phyloP scores from a whole-genome alignment of 129 eudicot genomes.

The Deinandra increscens region DNA sequence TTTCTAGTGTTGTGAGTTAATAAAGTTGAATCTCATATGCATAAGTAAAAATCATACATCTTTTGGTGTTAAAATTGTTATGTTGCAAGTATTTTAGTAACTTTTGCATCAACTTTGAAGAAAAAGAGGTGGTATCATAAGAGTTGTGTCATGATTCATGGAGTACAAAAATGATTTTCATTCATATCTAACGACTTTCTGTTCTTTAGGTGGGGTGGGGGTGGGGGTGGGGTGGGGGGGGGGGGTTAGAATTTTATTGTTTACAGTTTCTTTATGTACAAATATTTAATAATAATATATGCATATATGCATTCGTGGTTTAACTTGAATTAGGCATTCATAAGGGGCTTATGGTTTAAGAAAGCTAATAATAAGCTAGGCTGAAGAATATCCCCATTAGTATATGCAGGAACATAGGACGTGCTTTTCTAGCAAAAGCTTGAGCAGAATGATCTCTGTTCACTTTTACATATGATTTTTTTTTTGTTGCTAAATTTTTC shows the following conservation, averaged over 20 bases:
- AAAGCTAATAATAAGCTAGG: neutral
- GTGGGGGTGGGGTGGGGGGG: too few species aligned
- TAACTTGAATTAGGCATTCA: neutral
- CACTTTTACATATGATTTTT: conserved; percentile 8
- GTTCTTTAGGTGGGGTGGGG: too few species aligned
- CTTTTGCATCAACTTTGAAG: conserved; percentile 1
- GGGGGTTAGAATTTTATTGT: neutral
- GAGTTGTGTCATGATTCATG: neutral
- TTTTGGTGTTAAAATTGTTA: neutral
- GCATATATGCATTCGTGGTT: neutral
- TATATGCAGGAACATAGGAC: neutral
- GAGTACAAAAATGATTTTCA: neutral
- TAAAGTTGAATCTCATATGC: neutral
- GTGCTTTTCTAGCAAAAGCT: neutral
- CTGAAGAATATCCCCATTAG: neutral
- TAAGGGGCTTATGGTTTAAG: neutral
- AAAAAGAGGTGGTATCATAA: neutral
- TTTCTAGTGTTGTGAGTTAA: conserved; percentile 18
- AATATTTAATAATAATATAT: neutral
- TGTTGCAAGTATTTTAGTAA: neutral
- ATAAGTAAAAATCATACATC: neutral
- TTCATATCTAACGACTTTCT: neutral
- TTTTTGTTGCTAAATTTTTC: conserved; percentile 17
- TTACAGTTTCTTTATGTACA: neutral
- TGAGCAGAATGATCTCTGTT: conserved; percentile 11